Conservation (phyloP, 352 stramenopile genomes). For the Pythium phragmitis region DNA sequence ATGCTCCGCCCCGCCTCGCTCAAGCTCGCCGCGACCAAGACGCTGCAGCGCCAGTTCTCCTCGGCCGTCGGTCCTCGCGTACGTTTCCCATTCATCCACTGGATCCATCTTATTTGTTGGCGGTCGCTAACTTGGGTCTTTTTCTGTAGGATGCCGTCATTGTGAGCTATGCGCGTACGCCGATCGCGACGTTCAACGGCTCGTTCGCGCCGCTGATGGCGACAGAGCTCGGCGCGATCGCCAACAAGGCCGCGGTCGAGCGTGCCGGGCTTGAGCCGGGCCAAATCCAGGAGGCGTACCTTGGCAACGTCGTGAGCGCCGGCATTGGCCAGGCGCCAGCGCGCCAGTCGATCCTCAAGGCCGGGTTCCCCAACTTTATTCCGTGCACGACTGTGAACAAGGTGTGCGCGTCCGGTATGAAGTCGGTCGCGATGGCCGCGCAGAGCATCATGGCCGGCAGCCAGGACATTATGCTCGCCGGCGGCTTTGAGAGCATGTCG, state of each 20-base stretch:
- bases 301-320: constrained; percentile 97
- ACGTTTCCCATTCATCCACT: constrained; percentile 13
- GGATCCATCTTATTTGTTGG: background rate
- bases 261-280: constrained; percentile 60
- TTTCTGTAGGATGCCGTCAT: constrained; percentile 90
- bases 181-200: constrained; percentile 96
- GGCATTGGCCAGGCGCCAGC: constrained; percentile 96
- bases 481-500: constrained; percentile 97
- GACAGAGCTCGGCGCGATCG: constrained; percentile 91
- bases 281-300: constrained; percentile 95
- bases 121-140: background rate
- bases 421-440: constrained; percentile 79
- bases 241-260: constrained; percentile 85
- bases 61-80: constrained; percentile 37
- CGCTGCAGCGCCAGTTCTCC: constrained; percentile 45
- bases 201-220: constrained; percentile 86
- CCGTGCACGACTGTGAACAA: constrained; percentile 99
- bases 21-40: constrained; percentile 28
- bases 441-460: constrained; percentile 89
- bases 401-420: constrained; percentile 97
- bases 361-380: constrained; percentile 89
- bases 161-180: constrained; percentile 93
- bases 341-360: constrained; percentile 92
- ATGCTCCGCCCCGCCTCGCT: constrained; percentile 32
- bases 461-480: constrained; percentile 90